Percentiles rank a stretch among this genome's conserved stretches.
phyloP scores from a whole-genome alignment of 2,329 filamentous ascomycete species.

The Curvularia sp. region DNA sequence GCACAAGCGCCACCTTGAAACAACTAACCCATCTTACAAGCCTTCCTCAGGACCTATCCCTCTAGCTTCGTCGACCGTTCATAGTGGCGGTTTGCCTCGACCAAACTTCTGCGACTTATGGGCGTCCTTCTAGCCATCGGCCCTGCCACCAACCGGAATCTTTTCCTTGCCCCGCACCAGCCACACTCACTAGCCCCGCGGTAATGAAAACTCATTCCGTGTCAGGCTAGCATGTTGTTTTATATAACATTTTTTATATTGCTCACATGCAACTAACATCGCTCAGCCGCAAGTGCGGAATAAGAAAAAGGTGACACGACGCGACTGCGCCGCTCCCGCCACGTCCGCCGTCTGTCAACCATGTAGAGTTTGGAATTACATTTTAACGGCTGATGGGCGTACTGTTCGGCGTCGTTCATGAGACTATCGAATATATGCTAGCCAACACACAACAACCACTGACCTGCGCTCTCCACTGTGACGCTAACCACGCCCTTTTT shows the following conservation, averaged over 20 bases:
- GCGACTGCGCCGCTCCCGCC: conserved; percentile 14
- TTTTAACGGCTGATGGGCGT: neutral
- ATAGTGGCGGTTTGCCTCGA: neutral
- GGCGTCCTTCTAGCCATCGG: neutral
- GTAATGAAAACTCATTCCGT: conserved; percentile 7
- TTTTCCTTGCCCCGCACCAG: neutral
- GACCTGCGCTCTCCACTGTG: neutral
- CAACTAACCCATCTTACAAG: neutral
- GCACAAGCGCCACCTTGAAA: neutral
- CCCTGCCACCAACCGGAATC: neutral
- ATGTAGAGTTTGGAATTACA: neutral
- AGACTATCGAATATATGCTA: neutral
- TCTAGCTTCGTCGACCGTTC: neutral
- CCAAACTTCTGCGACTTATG: too few species aligned
- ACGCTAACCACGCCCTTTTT: neutral
- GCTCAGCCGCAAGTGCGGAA: neutral
- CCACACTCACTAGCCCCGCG: neutral
- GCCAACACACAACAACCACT: neutral
- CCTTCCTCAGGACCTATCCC: neutral
- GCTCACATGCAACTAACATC: conserved; percentile 10
- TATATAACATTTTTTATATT: conserved; percentile 16
- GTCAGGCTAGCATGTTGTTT: conserved; percentile 1
- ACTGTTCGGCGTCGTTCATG: too few species aligned
- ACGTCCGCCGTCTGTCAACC: neutral
- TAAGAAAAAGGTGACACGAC: neutral